Conservation (phyloP, 1,139 yeast species). For the Kurtzmaniella quercitrusa region DNA sequence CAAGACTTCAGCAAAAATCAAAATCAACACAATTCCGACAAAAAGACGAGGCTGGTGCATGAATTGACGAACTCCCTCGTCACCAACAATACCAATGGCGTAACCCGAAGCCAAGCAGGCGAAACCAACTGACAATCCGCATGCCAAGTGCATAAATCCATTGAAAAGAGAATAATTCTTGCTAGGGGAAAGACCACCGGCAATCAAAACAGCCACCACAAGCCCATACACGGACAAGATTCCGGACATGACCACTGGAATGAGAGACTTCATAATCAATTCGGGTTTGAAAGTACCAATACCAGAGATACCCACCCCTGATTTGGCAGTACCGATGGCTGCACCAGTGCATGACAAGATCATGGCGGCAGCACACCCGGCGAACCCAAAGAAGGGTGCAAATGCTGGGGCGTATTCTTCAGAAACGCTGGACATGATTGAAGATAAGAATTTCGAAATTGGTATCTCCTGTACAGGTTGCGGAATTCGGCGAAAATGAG, state of each 20-base stretch:
- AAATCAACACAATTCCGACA: constrained; percentile 94
- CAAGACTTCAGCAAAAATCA: constrained; percentile 97
- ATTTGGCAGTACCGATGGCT: constrained; percentile 96
- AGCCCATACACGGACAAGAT: constrained; percentile 93
- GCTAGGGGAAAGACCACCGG: constrained; percentile 82
- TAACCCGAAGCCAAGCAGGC: constrained; percentile 98
- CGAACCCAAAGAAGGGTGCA: constrained; percentile 95
- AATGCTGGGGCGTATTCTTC: constrained; percentile 75
- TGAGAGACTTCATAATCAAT: constrained; percentile 74
- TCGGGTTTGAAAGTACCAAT: constrained; percentile 84
- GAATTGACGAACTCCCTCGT: constrained; percentile 96
- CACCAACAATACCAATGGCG: constrained; percentile 98
- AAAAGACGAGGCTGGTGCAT: constrained; percentile 96
- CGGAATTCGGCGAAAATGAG: constrained; percentile 1
- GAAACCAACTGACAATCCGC: constrained; percentile 93
- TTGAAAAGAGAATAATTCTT: constrained; percentile 81
- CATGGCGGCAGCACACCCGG: constrained; percentile 93
- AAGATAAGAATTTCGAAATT: not conserved
- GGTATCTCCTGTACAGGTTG: not conserved
- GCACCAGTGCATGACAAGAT: constrained; percentile 91
- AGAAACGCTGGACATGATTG: constrained; percentile 29
- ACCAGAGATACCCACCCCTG: constrained; percentile 96
- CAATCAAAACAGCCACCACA: constrained; percentile 92
- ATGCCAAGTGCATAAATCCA: constrained; percentile 95
- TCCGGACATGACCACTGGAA: constrained; percentile 98